Percentiles rank a stretch among this genome's conserved stretches.
phyloP scores from a whole-genome alignment of 1,139 yeast genomes.

The Hansenula sp. region DNA sequence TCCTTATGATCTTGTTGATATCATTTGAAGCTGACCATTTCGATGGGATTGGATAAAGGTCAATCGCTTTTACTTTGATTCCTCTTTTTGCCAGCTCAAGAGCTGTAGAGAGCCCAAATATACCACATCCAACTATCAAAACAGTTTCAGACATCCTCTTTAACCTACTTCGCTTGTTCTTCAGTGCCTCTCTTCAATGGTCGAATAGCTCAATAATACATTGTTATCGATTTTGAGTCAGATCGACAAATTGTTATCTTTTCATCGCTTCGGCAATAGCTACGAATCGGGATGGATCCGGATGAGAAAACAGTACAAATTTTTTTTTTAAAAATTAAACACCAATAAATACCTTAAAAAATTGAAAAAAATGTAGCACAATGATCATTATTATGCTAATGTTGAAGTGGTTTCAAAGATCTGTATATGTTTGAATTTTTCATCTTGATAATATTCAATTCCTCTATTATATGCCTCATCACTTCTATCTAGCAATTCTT shows the following conservation, averaged over 20 bases:
- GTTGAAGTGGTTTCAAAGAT: constrained; percentile 43
- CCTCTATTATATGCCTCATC: constrained; percentile 33
- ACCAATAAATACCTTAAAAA: neutral
- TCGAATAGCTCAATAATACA: too few relatives aligned
- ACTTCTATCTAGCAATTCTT: constrained; percentile 46
- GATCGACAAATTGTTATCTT: too few relatives aligned
- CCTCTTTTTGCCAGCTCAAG: constrained; percentile 20
- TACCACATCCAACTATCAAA: constrained; percentile 25
- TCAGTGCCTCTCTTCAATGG: neutral
- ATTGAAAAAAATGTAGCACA: too few relatives aligned
- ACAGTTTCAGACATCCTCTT: constrained; percentile 2
- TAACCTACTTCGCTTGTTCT: too few relatives aligned
- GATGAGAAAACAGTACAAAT: too few relatives aligned
- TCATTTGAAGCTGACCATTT: constrained; percentile 48
- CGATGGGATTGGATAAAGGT: constrained; percentile 40
- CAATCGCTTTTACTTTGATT: constrained; percentile 31
- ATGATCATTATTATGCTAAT: neutral
- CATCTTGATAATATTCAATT: constrained; percentile 8
- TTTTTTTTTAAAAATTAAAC: neutral
- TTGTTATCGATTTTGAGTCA: too few relatives aligned
- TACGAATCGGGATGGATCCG: neutral
- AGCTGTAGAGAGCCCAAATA: constrained; percentile 34
- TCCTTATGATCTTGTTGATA: constrained; percentile 43
- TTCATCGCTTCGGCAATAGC: too few relatives aligned
- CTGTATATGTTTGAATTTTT: constrained; percentile 38